Conservation (phyloP, 73 alveolate genomes). For the Effrenium voratum region DNA sequence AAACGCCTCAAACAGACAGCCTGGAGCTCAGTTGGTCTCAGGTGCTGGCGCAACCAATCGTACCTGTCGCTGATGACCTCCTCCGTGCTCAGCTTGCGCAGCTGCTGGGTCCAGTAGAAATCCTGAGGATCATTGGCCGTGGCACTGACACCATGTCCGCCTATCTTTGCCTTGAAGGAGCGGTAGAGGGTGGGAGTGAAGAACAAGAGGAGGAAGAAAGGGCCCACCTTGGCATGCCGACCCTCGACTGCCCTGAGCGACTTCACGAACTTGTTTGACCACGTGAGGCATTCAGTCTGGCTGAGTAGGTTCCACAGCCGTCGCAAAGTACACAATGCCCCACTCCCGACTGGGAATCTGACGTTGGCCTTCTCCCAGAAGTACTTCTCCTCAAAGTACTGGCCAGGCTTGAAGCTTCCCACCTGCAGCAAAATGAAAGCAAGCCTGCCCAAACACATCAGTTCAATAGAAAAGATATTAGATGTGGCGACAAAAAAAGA, state of each 20-base stretch:
- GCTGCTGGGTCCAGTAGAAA: slow-evolving; percentile 79
- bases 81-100: slow-evolving; percentile 93
- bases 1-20: not conserved
- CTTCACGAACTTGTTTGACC: not conserved
- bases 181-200: slow-evolving; percentile 86
- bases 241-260: not conserved
- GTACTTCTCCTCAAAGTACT: slow-evolving; percentile 89
- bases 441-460: no score
- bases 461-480: no score
- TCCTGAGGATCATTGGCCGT: slow-evolving; percentile 49
- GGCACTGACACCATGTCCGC: not conserved
- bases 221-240: slow-evolving; percentile 34
- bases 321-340: no score
- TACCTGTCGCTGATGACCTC: slow-evolving; percentile 83
- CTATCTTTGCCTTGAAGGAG: slow-evolving; percentile 54
- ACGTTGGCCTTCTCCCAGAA: slow-evolving; percentile 93
- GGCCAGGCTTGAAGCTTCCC: slow-evolving; percentile 69
- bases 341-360: not conserved
- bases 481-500: no score
- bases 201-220: slow-evolving; percentile 77
- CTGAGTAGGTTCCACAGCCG: not conserved
- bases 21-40: not conserved
- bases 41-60: slow-evolving; percentile 66
- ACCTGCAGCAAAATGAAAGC: no score
- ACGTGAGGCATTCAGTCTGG: not conserved